Evolutionary conservation across 305 asterid species (phyloP), one percentile per base, ranked within the genome.

Genomic region (Withania somnifera): DNA sequence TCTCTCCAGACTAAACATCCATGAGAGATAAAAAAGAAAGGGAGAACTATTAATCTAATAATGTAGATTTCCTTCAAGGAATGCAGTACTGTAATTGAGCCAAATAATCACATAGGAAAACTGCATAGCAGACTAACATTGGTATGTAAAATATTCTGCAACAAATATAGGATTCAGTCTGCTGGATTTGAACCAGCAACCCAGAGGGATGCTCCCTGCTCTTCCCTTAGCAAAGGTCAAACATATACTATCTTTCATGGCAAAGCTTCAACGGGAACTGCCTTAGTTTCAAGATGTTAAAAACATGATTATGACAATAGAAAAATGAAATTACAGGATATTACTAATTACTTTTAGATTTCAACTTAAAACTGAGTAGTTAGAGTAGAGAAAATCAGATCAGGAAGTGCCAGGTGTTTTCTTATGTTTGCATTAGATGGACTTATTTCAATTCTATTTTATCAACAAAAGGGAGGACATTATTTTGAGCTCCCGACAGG

Each of bases 131-230:
- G 56, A 79, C 60, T 64, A 26, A 24, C 52, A 60, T 42, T 30
- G 2, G 24, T 11, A 63, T 24, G 47, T 51, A 36, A 83, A 22
- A 63, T 15, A 22, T 80, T 71, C 78, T 36, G 67, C 66, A 19
- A 34, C 67, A 50, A 32, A 8, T 15, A 79, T 30, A 79, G 76
- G 40, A 68, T 32, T 57, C 71, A 63, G 69, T 82, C 83, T 82
- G 87, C 83, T 78, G 87, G 83, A 82, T 34, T 85, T 20, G 83
- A 85, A 78, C 87, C 85, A 82, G 85, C 85, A 82, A 82, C 76
- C 87, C 79, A 69, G 80, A 82, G 84, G 82, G 81, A 54, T 53
- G 78, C 57, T 68, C 82, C 84, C 85, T 82, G 79, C 85, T 82
- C 84, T 85, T 81, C 84, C 68, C 79, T 82, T 76, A 85, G 85